phyloP scores from a whole-genome alignment of 139 green algal genomes.

The Chlamydomonas incerta region DNA sequence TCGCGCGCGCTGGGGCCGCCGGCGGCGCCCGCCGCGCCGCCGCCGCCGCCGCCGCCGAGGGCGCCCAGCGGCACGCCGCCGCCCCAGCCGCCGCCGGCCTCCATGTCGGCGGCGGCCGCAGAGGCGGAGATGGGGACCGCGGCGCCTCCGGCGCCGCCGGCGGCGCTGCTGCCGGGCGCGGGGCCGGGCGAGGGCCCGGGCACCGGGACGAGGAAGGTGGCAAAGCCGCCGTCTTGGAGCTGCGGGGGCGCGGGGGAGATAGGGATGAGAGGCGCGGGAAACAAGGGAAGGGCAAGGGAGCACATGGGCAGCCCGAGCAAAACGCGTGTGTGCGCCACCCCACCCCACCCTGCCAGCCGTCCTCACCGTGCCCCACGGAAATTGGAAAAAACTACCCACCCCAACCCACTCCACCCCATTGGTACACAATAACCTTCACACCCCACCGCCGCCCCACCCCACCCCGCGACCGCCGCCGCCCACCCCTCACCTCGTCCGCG shows the following conservation, averaged over 20 bases:
- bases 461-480: no score
- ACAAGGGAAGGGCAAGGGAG: no score
- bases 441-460: no score
- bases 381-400: no score
- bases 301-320: no score
- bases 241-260: not conserved
- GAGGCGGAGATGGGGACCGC: not conserved
- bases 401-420: no score
- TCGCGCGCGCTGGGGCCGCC: not conserved
- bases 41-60: not conserved
- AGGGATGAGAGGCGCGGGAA: no score
- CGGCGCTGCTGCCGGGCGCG: not conserved
- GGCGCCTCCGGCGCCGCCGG: not conserved
- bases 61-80: no score
- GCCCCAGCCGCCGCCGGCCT: not conserved
- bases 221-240: constrained; percentile 18
- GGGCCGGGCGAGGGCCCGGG: constrained; percentile 1
- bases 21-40: not conserved
- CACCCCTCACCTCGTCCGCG: constrained; percentile 6
- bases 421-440: no score
- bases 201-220: constrained; percentile 30
- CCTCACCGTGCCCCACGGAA: no score
- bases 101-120: not conserved
- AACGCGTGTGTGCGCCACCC: no score
- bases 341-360: no score